Base-by-base conservation (phyloP, 208 protist genomes). In the Naegleria gruberi region DNA sequence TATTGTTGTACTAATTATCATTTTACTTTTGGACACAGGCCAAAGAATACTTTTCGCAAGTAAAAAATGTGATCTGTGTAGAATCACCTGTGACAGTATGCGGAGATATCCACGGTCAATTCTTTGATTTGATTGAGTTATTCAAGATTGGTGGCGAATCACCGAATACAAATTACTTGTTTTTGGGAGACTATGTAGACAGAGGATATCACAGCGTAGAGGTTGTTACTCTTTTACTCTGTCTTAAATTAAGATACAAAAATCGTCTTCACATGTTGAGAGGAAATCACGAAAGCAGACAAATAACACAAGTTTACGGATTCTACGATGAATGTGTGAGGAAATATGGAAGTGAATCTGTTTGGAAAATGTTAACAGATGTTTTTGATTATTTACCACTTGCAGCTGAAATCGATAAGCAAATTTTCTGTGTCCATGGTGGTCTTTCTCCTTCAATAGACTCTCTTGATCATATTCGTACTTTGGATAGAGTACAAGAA, bases 321-420 rank as follows among this genome's bases (percentile, higher is more conserved):
- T 99, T 99, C 93, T 99, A 99, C 92, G 98, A 99, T 85, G 99
- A 99, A 91, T 99, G 98, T 93, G 95, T 99, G 83, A 95, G 97
- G 47, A 99, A 99, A 93, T 99, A 99, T 91, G 98, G 98, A 51
- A 97, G 93, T 87, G 94, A 97, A 4, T 96, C 96, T 85, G 97
- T 99, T 40, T 99, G 98, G 98, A 98, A 97, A 90, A 85, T 95
- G 51, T 98, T 98, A 90, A 99, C 97, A 19, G 97, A 99, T 88
- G 93, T 99, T 15, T 99, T 99, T 92, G 98, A 99, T 91, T 99
- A 96, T 93, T 93, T 99, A 10, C 97, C 98, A n/a, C 92, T 99
- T 30, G 97, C 98, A 17, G 98, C 98, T 17, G 91, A 99, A 1
- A 97, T 99, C 74, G 98, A 98, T 90, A 97, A 97, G 57, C 95